A percentile compares a stretch with the other conserved stretches of the same genome.
These are phyloP conservation scores for Pestalotiopsis sp. DNA, from an alignment of 2,329 filamentous ascomycete genomes.

Conservation along the genomic window DNA sequence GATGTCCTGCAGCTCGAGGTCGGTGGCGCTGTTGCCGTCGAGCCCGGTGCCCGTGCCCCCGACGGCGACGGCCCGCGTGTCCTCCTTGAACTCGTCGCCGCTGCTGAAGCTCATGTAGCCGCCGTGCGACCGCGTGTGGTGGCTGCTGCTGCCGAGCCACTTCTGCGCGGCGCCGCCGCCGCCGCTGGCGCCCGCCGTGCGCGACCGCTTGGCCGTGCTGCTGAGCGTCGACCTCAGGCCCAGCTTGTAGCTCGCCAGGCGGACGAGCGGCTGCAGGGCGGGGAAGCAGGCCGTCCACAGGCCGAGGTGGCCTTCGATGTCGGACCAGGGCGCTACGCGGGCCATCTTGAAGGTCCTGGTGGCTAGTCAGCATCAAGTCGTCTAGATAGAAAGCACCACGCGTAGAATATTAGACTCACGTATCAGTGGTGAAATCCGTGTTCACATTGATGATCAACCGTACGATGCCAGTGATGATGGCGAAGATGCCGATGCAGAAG, in stretches of 20 bases:
- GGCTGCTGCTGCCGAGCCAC: conserved; percentile 2
- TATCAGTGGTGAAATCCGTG: conserved; percentile 31
- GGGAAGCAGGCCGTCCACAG: conserved; percentile 11
- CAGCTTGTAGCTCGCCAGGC: conserved; percentile 10
- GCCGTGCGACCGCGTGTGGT: not conserved
- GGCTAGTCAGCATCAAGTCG: rapidly evolving
- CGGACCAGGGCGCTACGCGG: conserved; percentile 9
- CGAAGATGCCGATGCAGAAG: conserved; percentile 41
- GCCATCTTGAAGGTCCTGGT: conserved; percentile 10
- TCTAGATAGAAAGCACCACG: not conserved
- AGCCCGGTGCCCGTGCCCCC: not conserved
- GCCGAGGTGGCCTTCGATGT: conserved; percentile 12
- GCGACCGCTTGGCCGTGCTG: conserved; percentile 9
- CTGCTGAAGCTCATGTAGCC: conserved; percentile 10
- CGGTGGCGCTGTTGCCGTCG: not conserved
- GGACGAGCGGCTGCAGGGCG: conserved; percentile 9
- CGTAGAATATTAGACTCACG: conserved; percentile 11
- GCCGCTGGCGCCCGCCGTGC: not conserved
- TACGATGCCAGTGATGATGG: conserved; percentile 39
- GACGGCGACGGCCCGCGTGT: not conserved
- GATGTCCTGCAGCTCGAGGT: conserved; percentile 10
- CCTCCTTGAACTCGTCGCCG: conserved; percentile 2
- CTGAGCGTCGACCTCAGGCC: conserved; percentile 8
- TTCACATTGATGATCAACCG: conserved; percentile 38
- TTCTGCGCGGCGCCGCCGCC: not conserved